Percentiles rank a stretch among this genome's conserved stretches.
Conservation (phyloP, 2,329 filamentous ascomycete genomes). For the Fusarium redolens region DNA sequence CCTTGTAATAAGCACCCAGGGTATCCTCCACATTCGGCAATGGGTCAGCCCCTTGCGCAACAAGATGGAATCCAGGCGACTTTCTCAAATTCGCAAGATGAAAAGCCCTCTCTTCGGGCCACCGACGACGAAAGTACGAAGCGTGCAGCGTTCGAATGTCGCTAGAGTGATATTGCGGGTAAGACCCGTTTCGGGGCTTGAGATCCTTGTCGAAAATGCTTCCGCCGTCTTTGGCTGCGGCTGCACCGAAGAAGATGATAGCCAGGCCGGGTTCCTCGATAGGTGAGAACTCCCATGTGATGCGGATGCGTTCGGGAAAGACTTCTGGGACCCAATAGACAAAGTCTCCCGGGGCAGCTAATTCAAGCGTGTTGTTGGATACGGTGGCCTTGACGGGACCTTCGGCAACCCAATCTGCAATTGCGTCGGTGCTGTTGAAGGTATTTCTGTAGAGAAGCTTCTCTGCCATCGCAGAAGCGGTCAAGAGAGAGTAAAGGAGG, state of each 20-base stretch:
- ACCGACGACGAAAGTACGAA: slow-evolving; percentile 42
- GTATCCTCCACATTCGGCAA: slow-evolving; percentile 37
- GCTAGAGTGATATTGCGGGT: slow-evolving; percentile 41
- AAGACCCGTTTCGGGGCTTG: slow-evolving; percentile 36
- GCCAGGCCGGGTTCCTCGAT: slow-evolving; percentile 36
- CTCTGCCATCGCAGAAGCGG: slow-evolving; percentile 10
- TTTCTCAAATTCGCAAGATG: slow-evolving; percentile 40
- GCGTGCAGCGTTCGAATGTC: slow-evolving; percentile 40
- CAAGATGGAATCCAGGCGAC: slow-evolving; percentile 40
- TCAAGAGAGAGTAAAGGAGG: slow-evolving; percentile 7
- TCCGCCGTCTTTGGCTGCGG: slow-evolving; percentile 23
- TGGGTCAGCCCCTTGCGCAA: slow-evolving; percentile 39
- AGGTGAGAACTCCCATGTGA: slow-evolving; percentile 39
- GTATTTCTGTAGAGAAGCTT: slow-evolving; percentile 40
- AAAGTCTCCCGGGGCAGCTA: slow-evolving; percentile 35
- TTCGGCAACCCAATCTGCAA: slow-evolving; percentile 34
- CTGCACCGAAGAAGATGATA: slow-evolving; percentile 42
- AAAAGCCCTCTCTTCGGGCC: slow-evolving; percentile 40
- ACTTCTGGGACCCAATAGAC: slow-evolving; percentile 40
- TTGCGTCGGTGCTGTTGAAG: slow-evolving; percentile 27
- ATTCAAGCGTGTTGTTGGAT: slow-evolving; percentile 38
- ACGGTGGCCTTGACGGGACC: slow-evolving; percentile 34
- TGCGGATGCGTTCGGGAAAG: slow-evolving; percentile 39
- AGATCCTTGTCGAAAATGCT: slow-evolving; percentile 39
- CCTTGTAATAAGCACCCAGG: slow-evolving; percentile 34